A percentile compares a stretch with the other conserved stretches of the same genome.
These are phyloP conservation scores for Metarhizium robertsii DNA, from an alignment of 2,329 filamentous ascomycete species.

Conservation along the genomic window DNA sequence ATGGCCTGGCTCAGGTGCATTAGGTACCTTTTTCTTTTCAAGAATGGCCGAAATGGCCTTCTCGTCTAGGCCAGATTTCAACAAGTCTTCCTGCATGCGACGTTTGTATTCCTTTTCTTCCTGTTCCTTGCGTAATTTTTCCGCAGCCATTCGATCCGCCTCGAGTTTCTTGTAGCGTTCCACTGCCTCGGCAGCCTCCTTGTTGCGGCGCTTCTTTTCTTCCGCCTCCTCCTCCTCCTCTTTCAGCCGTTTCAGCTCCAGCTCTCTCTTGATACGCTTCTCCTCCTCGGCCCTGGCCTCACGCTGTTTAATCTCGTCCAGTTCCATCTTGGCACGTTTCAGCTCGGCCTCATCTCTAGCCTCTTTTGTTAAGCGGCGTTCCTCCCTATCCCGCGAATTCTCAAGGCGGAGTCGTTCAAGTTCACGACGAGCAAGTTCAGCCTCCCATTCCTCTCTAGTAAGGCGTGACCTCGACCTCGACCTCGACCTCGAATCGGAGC, in stretches of 20 bases:
- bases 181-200: slow-evolving; percentile 37
- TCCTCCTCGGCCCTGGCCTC: slow-evolving; percentile 40
- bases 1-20: slow-evolving; percentile 16
- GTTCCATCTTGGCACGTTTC: slow-evolving; percentile 36
- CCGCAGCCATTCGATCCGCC: slow-evolving; percentile 35
- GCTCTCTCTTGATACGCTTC: slow-evolving; percentile 40
- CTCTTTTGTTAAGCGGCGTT: slow-evolving; percentile 28
- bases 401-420: slow-evolving; percentile 36
- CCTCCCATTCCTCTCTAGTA: slow-evolving; percentile 33
- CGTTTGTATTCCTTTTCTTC: slow-evolving; percentile 45
- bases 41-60: slow-evolving; percentile 50
- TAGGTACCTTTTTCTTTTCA: slow-evolving; percentile 41
- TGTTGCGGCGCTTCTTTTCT: slow-evolving; percentile 34
- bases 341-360: slow-evolving; percentile 40
- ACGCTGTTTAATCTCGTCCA: slow-evolving; percentile 35
- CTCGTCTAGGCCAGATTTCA: slow-evolving; percentile 49
- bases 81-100: slow-evolving; percentile 47
- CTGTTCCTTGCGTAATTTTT: slow-evolving; percentile 37
- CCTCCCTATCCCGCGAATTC: slow-evolving; percentile 27
- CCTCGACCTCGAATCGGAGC: slow-evolving; percentile 14
- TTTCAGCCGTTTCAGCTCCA: slow-evolving; percentile 39
- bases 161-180: slow-evolving; percentile 42
- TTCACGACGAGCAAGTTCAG: slow-evolving; percentile 29
- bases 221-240: slow-evolving; percentile 34
- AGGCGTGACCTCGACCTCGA: slow-evolving; percentile 20